Conservation (phyloP, 2,329 filamentous ascomycete species). For the Pezicula radicicola region DNA sequence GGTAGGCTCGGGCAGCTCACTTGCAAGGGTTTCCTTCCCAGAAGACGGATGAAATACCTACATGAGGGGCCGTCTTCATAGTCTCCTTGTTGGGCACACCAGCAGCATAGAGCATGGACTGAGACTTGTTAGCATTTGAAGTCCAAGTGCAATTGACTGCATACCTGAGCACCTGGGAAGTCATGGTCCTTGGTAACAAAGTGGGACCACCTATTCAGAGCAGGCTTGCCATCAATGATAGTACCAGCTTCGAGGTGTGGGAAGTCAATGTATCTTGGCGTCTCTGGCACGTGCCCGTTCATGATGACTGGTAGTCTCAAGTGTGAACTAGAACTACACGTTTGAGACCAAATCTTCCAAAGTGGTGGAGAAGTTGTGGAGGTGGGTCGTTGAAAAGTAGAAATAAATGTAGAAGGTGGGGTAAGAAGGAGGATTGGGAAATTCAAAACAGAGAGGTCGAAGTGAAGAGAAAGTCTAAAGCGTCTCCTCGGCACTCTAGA, state of each 20-base stretch:
- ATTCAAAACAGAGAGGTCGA: too few species aligned
- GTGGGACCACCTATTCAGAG: slow-evolving; percentile 83
- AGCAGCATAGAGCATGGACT: slow-evolving; percentile 94
- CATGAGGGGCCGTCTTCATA: slow-evolving; percentile 89
- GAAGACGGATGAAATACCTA: slow-evolving; percentile 90
- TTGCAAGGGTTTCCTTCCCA: slow-evolving; percentile 99
- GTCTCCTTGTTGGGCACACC: slow-evolving; percentile 78
- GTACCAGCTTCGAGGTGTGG: slow-evolving; percentile 24
- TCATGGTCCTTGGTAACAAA: slow-evolving; percentile 82
- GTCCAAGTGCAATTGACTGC: slow-evolving; percentile 9
- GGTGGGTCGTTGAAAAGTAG: too few species aligned
- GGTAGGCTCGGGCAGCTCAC: slow-evolving; percentile 43
- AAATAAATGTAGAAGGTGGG: too few species aligned
- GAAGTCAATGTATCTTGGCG: slow-evolving; percentile 28
- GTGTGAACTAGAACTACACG: neutral
- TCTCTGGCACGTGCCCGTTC: slow-evolving; percentile 18
- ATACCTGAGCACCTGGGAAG: slow-evolving; percentile 84
- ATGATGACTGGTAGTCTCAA: slow-evolving; percentile 9
- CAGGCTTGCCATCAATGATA: slow-evolving; percentile 50
- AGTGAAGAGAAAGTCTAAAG: too few species aligned
- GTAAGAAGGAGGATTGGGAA: too few species aligned
- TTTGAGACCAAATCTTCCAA: neutral
- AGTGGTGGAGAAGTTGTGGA: too few species aligned
- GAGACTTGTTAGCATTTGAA: slow-evolving; percentile 3
- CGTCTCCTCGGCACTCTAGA: too few species aligned